Conservation (phyloP, 1,284 basidiomycete species). For the Cutaneotrichosporon sp. region DNA sequence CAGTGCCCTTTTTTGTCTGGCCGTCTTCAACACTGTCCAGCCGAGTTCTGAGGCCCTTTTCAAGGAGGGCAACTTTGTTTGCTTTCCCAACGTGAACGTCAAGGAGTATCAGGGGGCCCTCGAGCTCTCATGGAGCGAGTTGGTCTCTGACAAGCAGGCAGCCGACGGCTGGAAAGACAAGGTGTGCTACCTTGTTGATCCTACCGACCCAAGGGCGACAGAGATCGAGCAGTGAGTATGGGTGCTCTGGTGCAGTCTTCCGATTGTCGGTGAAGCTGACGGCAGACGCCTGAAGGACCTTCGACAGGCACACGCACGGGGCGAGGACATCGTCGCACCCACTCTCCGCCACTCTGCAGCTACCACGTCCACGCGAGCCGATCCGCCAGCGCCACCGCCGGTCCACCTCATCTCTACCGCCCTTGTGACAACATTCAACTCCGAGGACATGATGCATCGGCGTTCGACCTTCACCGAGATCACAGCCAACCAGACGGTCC, state of each 20-base stretch:
- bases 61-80: slow-evolving; percentile 29
- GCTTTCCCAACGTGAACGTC: slow-evolving; percentile 32
- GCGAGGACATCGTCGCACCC: not conserved
- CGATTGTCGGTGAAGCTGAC: not conserved
- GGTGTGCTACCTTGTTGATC: slow-evolving; percentile 10
- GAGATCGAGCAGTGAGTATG: slow-evolving; percentile 36
- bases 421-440: slow-evolving; percentile 12
- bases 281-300: slow-evolving; percentile 17
- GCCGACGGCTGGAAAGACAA: slow-evolving; percentile 28
- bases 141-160: slow-evolving; percentile 31
- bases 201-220: slow-evolving; percentile 24
- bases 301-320: not conserved
- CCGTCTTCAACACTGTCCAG: not conserved
- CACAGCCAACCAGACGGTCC: slow-evolving; percentile 27
- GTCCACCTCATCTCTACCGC: slow-evolving; percentile 2
- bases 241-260: not conserved
- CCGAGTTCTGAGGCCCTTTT: not conserved
- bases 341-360: too few relatives aligned
- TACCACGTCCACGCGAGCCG: too few relatives aligned
- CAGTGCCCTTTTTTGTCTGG: slow-evolving; percentile 8
- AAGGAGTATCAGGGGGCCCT: slow-evolving; percentile 30
- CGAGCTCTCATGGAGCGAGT: slow-evolving; percentile 42
- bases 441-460: slow-evolving; percentile 27
- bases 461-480: slow-evolving; percentile 27
- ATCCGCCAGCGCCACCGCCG: not conserved